Conservation (phyloP, 495 filamentous ascomycete genomes). For the Barbatosphaeria neglecta region DNA sequence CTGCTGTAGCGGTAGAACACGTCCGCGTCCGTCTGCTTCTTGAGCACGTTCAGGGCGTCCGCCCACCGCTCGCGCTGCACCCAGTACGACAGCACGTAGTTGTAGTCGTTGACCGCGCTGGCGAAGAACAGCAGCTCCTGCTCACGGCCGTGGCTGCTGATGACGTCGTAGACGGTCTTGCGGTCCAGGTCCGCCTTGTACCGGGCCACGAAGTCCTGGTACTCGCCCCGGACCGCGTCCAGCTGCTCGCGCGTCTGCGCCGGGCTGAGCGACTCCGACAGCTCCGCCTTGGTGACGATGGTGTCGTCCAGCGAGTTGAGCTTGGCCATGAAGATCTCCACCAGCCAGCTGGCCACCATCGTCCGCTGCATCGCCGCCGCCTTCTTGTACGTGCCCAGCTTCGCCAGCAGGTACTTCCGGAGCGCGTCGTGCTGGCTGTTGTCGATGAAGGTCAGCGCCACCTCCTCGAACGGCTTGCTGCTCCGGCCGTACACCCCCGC, state of each 20-base stretch:
- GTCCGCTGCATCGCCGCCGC: conserved; percentile 78
- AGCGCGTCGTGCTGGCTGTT: conserved; percentile 82
- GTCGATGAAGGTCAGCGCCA: conserved; percentile 83
- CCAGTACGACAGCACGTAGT: conserved; percentile 94
- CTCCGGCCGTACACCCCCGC: conserved; percentile 86
- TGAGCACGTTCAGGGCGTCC: conserved; percentile 78
- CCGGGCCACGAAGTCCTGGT: conserved; percentile 73
- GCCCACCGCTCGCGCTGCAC: conserved; percentile 89
- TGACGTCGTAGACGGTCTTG: conserved; percentile 89
- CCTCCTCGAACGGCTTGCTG: conserved; percentile 93
- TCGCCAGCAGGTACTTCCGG: conserved; percentile 78
- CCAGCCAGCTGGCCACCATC: conserved; percentile 91
- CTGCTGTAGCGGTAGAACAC: conserved; percentile 93
- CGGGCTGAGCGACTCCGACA: conserved; percentile 57
- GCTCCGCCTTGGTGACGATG: conserved; percentile 78
- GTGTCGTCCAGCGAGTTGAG: conserved; percentile 90
- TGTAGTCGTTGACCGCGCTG: conserved; percentile 75
- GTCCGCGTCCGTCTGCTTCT: conserved; percentile 80
- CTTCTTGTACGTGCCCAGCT: conserved; percentile 73
- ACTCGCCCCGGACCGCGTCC: conserved; percentile 56
- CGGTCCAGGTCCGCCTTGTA: conserved; percentile 78
- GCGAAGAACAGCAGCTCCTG: conserved; percentile 87
- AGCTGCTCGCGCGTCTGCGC: conserved; percentile 66
- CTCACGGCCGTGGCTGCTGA: conserved; percentile 89
- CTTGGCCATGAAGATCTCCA: conserved; percentile 96